Percentiles rank a stretch among this genome's conserved stretches.
Evolutionary conservation across 192 early-diverging fungal species (phyloP).

Genomic region (Irineochytrium annulatum): DNA sequence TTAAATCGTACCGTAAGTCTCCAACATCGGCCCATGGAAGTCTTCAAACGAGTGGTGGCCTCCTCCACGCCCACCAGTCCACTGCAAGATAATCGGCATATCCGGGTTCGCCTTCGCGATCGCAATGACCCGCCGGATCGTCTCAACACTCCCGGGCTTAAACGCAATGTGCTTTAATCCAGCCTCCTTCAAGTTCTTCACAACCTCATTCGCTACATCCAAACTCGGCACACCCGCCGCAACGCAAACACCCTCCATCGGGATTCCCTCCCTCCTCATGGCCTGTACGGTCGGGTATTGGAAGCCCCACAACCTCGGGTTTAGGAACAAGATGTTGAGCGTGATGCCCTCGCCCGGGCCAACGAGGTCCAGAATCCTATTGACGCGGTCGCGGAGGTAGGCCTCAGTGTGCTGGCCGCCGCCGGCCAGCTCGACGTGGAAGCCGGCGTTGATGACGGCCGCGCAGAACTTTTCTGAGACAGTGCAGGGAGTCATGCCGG

Average conservation of each 20-base stretch:
- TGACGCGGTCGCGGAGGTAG: slow-evolving; percentile 64
- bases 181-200: slow-evolving; percentile 63
- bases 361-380: slow-evolving; percentile 65
- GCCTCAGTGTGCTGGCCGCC: slow-evolving; percentile 81
- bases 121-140: slow-evolving; percentile 76
- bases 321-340: slow-evolving; percentile 86
- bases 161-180: slow-evolving; percentile 83
- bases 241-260: slow-evolving; percentile 86
- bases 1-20: slow-evolving; percentile 56
- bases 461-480: slow-evolving; percentile 73
- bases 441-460: slow-evolving; percentile 85
- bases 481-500: slow-evolving; percentile 92
- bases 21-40: slow-evolving; percentile 85
- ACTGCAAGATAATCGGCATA: slow-evolving; percentile 88
- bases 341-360: slow-evolving; percentile 83
- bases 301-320: slow-evolving; percentile 87
- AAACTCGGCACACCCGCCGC: slow-evolving; percentile 89
- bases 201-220: slow-evolving; percentile 79
- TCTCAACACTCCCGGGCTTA: slow-evolving; percentile 73
- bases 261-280: slow-evolving; percentile 77
- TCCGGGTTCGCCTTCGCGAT: slow-evolving; percentile 78
- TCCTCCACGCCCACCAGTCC: slow-evolving; percentile 95
- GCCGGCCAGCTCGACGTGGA: slow-evolving; percentile 85
- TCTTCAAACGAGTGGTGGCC: slow-evolving; percentile 97
- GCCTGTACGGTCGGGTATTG: slow-evolving; percentile 77